Percentiles rank a stretch among this genome's conserved stretches.
Conservation (phyloP, 805 yeast genomes). For the Schwanniomyces yamadae region DNA sequence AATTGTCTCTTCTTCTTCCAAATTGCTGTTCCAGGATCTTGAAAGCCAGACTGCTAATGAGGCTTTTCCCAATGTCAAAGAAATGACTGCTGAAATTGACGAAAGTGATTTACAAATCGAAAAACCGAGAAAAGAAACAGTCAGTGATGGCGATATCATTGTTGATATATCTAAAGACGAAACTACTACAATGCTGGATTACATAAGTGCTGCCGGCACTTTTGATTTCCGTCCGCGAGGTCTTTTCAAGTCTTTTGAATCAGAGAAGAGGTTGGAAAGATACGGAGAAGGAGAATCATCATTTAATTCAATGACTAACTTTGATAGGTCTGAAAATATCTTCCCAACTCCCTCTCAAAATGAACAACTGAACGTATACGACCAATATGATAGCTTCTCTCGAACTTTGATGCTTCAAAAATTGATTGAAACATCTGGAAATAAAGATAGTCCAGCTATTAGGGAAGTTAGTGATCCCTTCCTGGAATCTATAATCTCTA, state of each 20-base stretch:
- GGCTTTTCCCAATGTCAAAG: too few species aligned
- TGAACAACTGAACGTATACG: conserved; percentile 12
- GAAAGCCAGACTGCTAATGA: conserved; percentile 1
- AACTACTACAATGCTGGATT: conserved; percentile 8
- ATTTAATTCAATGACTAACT: not conserved
- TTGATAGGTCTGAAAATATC: conserved; percentile 1
- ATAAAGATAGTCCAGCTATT: conserved; percentile 13
- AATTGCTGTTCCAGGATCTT: conserved; percentile 1
- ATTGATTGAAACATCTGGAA: conserved; percentile 16
- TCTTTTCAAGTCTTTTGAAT: not conserved
- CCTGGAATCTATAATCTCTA: conserved; percentile 19
- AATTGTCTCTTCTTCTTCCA: not conserved
- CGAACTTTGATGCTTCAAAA: conserved; percentile 27
- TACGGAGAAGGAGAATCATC: not conserved
- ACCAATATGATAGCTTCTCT: conserved; percentile 24
- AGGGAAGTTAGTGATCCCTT: conserved; percentile 29
- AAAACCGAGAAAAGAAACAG: too few species aligned
- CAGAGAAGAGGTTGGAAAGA: not conserved
- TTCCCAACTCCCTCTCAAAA: conserved; percentile 14
- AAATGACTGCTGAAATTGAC: too few species aligned
- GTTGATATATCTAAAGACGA: conserved; percentile 4
- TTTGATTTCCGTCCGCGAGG: not conserved
- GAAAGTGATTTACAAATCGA: too few species aligned
- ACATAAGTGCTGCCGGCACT: conserved; percentile 8
- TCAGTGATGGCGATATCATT: conserved; percentile 2